Percentiles rank a stretch among this genome's conserved stretches.
Evolutionary conservation across 2,329 filamentous ascomycete genomes (phyloP).

Genomic region (Clonostachys rhizophaga): DNA sequence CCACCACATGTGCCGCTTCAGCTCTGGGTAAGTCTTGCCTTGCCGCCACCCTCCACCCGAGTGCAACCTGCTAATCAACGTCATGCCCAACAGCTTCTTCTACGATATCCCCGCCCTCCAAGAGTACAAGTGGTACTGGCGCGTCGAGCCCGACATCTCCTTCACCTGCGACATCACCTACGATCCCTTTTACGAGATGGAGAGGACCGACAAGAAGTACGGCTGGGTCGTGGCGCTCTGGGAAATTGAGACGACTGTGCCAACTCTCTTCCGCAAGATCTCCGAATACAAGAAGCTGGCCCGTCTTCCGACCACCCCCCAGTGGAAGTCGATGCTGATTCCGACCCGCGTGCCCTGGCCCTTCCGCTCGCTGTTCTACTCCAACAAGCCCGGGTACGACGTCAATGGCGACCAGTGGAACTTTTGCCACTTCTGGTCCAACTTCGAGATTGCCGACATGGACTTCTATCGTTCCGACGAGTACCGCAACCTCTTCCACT

Average conservation of each 20-base stretch:
- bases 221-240: constrained; percentile 37
- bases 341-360: constrained; percentile 44
- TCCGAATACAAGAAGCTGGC: constrained; percentile 32
- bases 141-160: constrained; percentile 36
- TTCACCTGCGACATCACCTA: constrained; percentile 41
- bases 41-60: too few relatives aligned
- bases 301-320: constrained; percentile 21
- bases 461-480: constrained; percentile 33
- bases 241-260: constrained; percentile 34
- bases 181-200: constrained; percentile 41
- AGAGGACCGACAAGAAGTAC: constrained; percentile 33
- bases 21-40: constrained; percentile 28
- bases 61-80: too few relatives aligned
- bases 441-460: constrained; percentile 41
- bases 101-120: constrained; percentile 33
- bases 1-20: constrained; percentile 35
- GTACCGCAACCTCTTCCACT: constrained; percentile 34
- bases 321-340: constrained; percentile 44
- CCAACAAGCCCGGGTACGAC: constrained; percentile 24
- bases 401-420: constrained; percentile 31
- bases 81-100: constrained; percentile 23
- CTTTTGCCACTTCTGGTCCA: constrained; percentile 41
- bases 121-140: constrained; percentile 42
- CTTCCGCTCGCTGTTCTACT: constrained; percentile 25
- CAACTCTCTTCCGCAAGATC: constrained; percentile 32